These are phyloP conservation scores for Paecilomyces sp. DNA, from an alignment of 2,329 filamentous ascomycete species.

Conservation along the genomic window DNA sequence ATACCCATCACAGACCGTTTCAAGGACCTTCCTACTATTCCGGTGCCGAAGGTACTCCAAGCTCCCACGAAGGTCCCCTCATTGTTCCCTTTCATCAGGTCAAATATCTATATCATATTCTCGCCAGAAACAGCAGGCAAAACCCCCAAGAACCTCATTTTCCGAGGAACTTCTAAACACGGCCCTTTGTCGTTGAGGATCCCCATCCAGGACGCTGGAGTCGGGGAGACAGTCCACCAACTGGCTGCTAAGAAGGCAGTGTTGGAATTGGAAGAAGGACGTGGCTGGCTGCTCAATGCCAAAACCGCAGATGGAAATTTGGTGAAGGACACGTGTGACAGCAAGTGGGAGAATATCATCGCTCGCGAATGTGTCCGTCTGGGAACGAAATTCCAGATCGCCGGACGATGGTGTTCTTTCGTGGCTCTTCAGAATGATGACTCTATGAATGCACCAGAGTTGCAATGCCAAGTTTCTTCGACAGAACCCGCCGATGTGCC, in stretches of 20 bases:
- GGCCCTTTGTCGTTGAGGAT: slow-evolving; percentile 59
- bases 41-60: slow-evolving; percentile 54
- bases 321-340: slow-evolving; percentile 42
- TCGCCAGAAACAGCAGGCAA: slow-evolving; percentile 42
- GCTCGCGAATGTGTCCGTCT: slow-evolving; percentile 60
- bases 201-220: slow-evolving; percentile 46
- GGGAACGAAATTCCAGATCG: slow-evolving; percentile 59
- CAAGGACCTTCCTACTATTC: slow-evolving; percentile 47
- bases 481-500: not conserved
- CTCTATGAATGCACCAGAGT: slow-evolving; percentile 12
- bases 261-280: slow-evolving; percentile 61
- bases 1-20: slow-evolving; percentile 26
- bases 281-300: slow-evolving; percentile 57
- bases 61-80: slow-evolving; percentile 57
- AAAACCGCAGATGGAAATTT: slow-evolving; percentile 39
- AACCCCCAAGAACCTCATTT: slow-evolving; percentile 49
- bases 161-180: slow-evolving; percentile 50
- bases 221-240: slow-evolving; percentile 57
- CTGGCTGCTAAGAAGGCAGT: slow-evolving; percentile 63
- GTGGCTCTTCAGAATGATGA: slow-evolving; percentile 52
- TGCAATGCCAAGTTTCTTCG: not conserved
- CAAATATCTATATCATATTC: slow-evolving; percentile 59
- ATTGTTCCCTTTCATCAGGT: slow-evolving; percentile 61
- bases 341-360: slow-evolving; percentile 53
- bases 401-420: slow-evolving; percentile 65